phyloP scores from a whole-genome alignment of 495 filamentous ascomycete genomes.

The Daldinia decipiens region DNA sequence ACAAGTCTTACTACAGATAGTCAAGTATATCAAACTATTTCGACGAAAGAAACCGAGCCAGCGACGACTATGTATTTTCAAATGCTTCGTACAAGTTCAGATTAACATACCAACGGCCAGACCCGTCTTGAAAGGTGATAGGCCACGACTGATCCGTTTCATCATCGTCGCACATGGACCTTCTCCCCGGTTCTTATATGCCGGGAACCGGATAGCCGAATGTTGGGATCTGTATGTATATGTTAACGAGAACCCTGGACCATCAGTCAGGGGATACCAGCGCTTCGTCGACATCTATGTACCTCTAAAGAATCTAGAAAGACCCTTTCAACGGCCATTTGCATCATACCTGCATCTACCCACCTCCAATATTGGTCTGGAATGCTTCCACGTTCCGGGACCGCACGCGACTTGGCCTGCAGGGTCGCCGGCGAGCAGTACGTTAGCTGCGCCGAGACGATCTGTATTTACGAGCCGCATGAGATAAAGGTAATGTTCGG shows the following conservation, averaged over 20 bases:
- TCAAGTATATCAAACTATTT: not conserved
- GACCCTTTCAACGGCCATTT: conserved; percentile 29
- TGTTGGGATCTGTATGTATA: conserved; percentile 1
- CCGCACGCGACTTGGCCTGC: conserved; percentile 25
- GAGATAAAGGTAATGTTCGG: conserved; percentile 1
- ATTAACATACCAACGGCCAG: not conserved
- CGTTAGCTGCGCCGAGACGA: conserved; percentile 9
- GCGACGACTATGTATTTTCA: not conserved
- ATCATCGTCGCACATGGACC: conserved; percentile 31
- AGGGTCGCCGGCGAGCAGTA: conserved; percentile 27
- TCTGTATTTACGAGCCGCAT: conserved; percentile 12
- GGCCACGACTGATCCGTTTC: conserved; percentile 31
- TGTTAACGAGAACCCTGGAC: conserved; percentile 12
- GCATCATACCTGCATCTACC: conserved; percentile 37
- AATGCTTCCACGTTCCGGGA: conserved; percentile 33
- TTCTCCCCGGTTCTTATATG: conserved; percentile 38
- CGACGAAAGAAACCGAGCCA: not conserved
- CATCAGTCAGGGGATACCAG: not conserved
- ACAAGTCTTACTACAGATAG: not conserved
- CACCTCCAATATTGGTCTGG: conserved; percentile 26
- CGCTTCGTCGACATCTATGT: not conserved
- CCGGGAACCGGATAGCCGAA: conserved; percentile 33
- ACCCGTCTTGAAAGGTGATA: conserved; percentile 21
- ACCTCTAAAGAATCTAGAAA: conserved; percentile 5
- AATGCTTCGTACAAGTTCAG: not conserved